Conservation (phyloP, 2,329 filamentous ascomycete genomes). For the Aspergillus tamarii region DNA sequence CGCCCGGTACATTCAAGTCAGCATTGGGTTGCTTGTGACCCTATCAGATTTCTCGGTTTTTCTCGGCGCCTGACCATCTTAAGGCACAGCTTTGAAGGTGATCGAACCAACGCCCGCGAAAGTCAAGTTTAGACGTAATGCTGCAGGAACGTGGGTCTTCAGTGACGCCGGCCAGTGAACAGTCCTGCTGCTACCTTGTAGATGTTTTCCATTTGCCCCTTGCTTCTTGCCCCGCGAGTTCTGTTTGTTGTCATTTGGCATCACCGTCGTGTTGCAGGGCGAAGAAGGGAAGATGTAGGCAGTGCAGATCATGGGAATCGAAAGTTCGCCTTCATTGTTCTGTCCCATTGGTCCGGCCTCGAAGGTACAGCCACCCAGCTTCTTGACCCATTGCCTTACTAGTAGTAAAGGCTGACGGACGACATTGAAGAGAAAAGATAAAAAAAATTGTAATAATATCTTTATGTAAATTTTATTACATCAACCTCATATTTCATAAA, state of each 20-base stretch:
- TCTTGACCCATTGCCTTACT: background rate
- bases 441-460: background rate
- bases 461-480: background rate
- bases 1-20: slow-evolving; percentile 17
- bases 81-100: background rate
- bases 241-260: background rate
- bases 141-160: slow-evolving; percentile 3
- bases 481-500: background rate
- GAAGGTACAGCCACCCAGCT: background rate
- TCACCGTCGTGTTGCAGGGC: background rate
- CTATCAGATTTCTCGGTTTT: slow-evolving; percentile 15
- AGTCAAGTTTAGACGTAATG: background rate
- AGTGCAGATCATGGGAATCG: background rate
- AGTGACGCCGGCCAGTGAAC: background rate
- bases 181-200: background rate
- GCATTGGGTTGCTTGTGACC: slow-evolving; percentile 22
- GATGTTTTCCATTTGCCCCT: background rate
- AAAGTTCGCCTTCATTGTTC: background rate
- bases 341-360: background rate
- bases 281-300: background rate
- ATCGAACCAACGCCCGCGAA: background rate
- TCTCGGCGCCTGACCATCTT: slow-evolving; percentile 1
- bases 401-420: background rate
- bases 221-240: background rate
- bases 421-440: background rate